phyloP scores from a whole-genome alignment of 257 asterid genomes.

The Solanum medicagineum region DNA sequence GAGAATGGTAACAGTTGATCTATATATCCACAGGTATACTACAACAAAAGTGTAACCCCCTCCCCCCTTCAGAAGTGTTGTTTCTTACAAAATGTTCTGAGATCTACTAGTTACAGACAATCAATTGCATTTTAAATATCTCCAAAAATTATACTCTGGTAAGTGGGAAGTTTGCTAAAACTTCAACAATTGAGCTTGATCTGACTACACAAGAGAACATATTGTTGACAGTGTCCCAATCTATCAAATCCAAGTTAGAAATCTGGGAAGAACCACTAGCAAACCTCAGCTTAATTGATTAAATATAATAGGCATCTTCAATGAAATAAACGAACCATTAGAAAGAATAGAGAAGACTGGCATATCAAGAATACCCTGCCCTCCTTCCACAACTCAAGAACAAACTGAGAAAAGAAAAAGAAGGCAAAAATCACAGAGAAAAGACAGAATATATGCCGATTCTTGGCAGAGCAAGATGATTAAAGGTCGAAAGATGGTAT shows the following conservation, averaged over 20 bases:
- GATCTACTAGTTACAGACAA: no score
- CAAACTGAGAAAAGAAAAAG: background rate
- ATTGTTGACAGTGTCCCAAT: background rate
- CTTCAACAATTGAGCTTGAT: background rate
- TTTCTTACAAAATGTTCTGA: no score
- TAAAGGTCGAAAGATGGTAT: background rate
- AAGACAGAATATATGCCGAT: background rate
- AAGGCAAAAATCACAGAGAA: background rate
- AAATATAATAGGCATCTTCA: background rate
- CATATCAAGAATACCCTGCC: background rate
- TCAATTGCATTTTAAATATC: no score
- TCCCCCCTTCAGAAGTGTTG: no score
- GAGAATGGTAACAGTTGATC: no score
- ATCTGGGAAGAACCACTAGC: background rate
- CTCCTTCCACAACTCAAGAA: background rate
- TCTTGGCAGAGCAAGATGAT: background rate
- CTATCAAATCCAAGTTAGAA: background rate
- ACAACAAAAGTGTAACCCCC: no score
- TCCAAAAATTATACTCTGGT: background rate
- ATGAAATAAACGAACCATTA: background rate
- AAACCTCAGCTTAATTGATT: background rate
- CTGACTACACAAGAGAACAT: background rate
- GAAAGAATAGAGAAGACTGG: background rate
- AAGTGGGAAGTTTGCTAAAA: background rate
- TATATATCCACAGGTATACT: no score